Base-by-base conservation (phyloP, 225 moss, liverwort and hornwort species). In the Bryoerythrophyllum caledonicum region DNA sequence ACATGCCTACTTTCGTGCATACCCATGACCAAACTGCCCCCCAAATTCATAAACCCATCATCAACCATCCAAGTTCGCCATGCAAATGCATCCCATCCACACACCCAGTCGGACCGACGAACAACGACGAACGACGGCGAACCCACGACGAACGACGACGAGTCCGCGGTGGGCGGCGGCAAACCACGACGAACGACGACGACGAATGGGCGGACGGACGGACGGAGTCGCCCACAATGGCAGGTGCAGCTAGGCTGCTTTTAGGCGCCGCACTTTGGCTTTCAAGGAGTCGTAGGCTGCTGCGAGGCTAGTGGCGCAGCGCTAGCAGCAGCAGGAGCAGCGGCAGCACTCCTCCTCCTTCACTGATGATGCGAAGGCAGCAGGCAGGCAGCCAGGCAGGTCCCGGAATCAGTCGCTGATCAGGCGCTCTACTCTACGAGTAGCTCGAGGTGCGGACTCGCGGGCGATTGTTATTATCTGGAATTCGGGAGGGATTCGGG, bases 231-330 rank as follows among this genome's bases (percentile, higher is more conserved):
- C 14, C 44, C 44, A 44, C 44, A 32, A 32, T 32, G 38, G 38
- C 48, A 49, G 9, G 38, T 2, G 13, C 14, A 58, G 8, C 23
- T 23, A 55, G 26, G 19, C 43, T 11, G 40, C 20, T 8, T 43
- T 43, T 20, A 41, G 59, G 72, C 72, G 72, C 60, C 46, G 60
- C 72, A 72, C 60, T 72, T 60, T 46, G 46, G 44, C 59, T 27
- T 20, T 44, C 32, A 30, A 51, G 58, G 24, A 19, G 57, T 49
- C 48, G 48, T 41, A 68, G 70, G 37, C 38, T 24, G 12, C 23
- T 54, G 7, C n/a, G 4, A 23, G 70, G 16, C 69, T 37, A 70
- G 37, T 37, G 16, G 69, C 24, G 14, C 48, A 17, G 48, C 48
- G 10, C 10, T 10, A 19, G 48, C 46, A 46, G 15, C 46, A 46